Evolutionary conservation across 192 early-diverging fungal species (phyloP).

Genomic region (Coemansia sp.): DNA sequence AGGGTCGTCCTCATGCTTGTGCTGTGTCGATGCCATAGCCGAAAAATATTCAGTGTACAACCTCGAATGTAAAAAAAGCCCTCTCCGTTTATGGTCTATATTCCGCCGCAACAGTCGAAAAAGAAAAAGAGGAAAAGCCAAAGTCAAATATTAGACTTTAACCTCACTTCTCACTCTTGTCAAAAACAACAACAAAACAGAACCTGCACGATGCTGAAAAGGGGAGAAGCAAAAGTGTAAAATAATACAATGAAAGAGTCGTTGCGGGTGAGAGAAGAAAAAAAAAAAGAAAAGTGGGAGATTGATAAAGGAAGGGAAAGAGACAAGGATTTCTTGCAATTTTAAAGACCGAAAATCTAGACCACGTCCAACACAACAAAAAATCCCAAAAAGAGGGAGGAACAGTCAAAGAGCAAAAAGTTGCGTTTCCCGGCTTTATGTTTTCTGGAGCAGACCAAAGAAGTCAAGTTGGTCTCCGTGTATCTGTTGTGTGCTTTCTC

Average conservation of each 20-base stretch:
- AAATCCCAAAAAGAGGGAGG: background rate
- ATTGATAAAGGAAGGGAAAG: slow-evolving; percentile 7
- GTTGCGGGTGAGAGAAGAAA: slow-evolving; percentile 8
- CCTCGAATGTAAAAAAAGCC: background rate
- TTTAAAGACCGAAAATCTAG: slow-evolving; percentile 8
- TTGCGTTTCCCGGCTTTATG: background rate
- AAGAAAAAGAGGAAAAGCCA: background rate
- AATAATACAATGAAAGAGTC: background rate
- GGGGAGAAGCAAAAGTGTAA: background rate
- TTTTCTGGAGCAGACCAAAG: background rate
- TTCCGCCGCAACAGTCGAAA: slow-evolving; percentile 5
- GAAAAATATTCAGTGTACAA: background rate
- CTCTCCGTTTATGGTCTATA: too few species aligned
- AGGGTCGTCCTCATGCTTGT: slow-evolving; percentile 27
- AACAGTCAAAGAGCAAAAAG: background rate
- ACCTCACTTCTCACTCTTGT: background rate
- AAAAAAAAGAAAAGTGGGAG: slow-evolving; percentile 9
- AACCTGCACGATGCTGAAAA: slow-evolving; percentile 2
- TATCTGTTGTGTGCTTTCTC: background rate
- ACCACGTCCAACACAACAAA: background rate
- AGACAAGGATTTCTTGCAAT: slow-evolving; percentile 1
- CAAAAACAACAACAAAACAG: background rate
- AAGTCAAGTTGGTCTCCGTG: background rate
- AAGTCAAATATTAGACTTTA: background rate
- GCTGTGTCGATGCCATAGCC: slow-evolving; percentile 20